phyloP scores from a whole-genome alignment of 768 basidiomycete species.

The Amanita phalloides region DNA sequence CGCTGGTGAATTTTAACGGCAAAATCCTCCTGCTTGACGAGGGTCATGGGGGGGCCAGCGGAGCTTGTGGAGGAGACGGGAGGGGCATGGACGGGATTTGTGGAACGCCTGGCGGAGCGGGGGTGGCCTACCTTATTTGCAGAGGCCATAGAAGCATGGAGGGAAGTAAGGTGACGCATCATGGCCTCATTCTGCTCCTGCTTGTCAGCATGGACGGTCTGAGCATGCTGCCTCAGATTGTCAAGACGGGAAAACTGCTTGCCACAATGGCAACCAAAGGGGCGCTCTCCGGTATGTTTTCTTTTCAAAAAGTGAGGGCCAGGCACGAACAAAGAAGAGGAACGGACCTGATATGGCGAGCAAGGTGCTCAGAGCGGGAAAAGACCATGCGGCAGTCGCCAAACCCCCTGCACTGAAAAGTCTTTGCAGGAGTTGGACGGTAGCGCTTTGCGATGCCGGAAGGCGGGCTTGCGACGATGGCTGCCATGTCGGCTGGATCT shows the following conservation, averaged over 20 bases:
- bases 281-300: conserved; percentile 96
- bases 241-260: conserved; percentile 95
- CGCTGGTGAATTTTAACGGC: conserved; percentile 30
- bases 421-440: conserved; percentile 81
- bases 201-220: conserved; percentile 95
- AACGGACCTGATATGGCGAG: conserved; percentile 84
- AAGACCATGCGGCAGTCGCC: conserved; percentile 97
- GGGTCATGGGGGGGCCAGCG: conserved; percentile 11
- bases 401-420: conserved; percentile 91
- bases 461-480: conserved; percentile 15
- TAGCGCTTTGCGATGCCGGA: conserved; percentile 45
- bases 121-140: conserved; percentile 29
- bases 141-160: conserved; percentile 74
- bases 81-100: conserved; percentile 9
- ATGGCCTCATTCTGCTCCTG: conserved; percentile 79
- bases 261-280: conserved; percentile 91
- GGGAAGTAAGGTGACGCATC: conserved; percentile 81
- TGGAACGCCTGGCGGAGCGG: conserved; percentile 10
- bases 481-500: conserved; percentile 16
- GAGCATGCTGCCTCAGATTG: conserved; percentile 93
- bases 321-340: conserved; percentile 11
- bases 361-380: conserved; percentile 89
- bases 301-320: conserved; percentile 27
- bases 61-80: conserved; percentile 2
- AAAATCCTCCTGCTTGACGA: conserved; percentile 33